Evolutionary conservation across 768 basidiomycete genomes (phyloP).

Genomic region (Agaricus bisporus): DNA sequence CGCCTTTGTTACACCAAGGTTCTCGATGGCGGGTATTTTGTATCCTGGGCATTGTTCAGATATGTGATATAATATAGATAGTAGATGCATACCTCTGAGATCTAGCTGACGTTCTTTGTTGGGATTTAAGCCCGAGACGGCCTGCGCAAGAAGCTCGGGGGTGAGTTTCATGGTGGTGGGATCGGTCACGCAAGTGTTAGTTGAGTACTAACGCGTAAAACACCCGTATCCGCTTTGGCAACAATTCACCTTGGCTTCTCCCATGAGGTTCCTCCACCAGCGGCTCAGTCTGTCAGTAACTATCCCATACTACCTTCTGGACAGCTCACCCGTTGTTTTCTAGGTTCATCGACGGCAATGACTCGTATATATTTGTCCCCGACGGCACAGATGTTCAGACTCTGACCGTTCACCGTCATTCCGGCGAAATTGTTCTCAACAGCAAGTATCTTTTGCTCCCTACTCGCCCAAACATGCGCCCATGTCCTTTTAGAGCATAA

Average conservation of each 20-base stretch:
- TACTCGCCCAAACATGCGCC: constrained; percentile 2
- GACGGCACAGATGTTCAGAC: constrained; percentile 56
- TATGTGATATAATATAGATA: constrained; percentile 13
- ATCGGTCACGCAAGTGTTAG: constrained; percentile 10
- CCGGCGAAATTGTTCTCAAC: constrained; percentile 72
- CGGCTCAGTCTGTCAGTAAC: constrained; percentile 59
- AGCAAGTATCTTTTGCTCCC: constrained; percentile 31
- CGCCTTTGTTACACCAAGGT: constrained; percentile 88
- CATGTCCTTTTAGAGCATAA: constrained; percentile 38
- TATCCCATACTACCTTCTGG: background rate
- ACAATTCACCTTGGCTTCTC: constrained; percentile 14
- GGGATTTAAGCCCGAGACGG: constrained; percentile 71
- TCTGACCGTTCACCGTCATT: constrained; percentile 64
- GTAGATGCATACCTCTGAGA: constrained; percentile 60
- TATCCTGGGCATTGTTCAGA: constrained; percentile 45
- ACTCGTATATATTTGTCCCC: constrained; percentile 76
- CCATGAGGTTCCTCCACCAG: constrained; percentile 68
- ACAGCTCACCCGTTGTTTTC: constrained; percentile 13
- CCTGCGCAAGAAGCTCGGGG: constrained; percentile 85
- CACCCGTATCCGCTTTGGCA: constrained; percentile 20
- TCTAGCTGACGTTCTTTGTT: constrained; percentile 89
- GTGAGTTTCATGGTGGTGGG: constrained; percentile 78
- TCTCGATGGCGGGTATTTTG: constrained; percentile 95
- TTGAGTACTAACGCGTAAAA: constrained; percentile 31
- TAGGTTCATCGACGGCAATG: constrained; percentile 66